Percentiles rank a stretch among this genome's conserved stretches.
Evolutionary conservation across 768 basidiomycete genomes (phyloP).

Genomic region (Naganishia onofrii): DNA sequence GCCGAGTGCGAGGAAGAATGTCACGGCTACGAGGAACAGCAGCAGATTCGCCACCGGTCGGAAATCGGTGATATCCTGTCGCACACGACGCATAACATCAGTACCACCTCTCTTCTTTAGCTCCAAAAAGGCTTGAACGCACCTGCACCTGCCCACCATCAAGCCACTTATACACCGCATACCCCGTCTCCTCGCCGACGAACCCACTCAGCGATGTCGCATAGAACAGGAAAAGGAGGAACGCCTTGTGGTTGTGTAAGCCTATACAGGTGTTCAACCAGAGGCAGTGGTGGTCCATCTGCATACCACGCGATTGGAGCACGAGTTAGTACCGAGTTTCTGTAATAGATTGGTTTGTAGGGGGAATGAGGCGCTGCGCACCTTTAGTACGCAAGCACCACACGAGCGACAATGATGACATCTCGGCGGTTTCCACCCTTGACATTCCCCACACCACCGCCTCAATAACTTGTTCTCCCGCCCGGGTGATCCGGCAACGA

Average conservation of each 20-base stretch:
- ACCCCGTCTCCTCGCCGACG: conserved; percentile 37
- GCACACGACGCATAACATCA: neutral
- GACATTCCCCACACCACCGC: conserved; percentile 48
- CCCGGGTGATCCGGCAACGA: neutral
- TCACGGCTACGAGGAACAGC: conserved; percentile 37
- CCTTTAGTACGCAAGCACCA: conserved; percentile 41
- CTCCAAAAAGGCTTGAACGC: neutral
- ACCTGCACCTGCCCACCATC: conserved; percentile 28
- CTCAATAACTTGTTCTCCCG: neutral
- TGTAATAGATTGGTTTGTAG: neutral
- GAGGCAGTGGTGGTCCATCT: conserved; percentile 51
- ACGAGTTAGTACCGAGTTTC: neutral
- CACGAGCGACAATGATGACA: conserved; percentile 51
- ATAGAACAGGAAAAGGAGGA: conserved; percentile 49
- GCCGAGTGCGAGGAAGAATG: conserved; percentile 44
- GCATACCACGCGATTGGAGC: neutral
- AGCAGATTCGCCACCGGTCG: conserved; percentile 41
- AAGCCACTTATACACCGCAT: conserved; percentile 36
- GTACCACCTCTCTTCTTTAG: neutral
- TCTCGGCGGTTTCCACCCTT: conserved; percentile 48
- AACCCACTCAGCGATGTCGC: conserved; percentile 40
- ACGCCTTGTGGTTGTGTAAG: conserved; percentile 47
- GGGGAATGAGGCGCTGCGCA: neutral
- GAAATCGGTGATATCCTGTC: conserved; percentile 32
- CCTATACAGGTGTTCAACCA: conserved; percentile 50